These are phyloP conservation scores for Mortierella sp. DNA, from an alignment of 371 early-diverging fungal genomes.

Conservation along the genomic window DNA sequence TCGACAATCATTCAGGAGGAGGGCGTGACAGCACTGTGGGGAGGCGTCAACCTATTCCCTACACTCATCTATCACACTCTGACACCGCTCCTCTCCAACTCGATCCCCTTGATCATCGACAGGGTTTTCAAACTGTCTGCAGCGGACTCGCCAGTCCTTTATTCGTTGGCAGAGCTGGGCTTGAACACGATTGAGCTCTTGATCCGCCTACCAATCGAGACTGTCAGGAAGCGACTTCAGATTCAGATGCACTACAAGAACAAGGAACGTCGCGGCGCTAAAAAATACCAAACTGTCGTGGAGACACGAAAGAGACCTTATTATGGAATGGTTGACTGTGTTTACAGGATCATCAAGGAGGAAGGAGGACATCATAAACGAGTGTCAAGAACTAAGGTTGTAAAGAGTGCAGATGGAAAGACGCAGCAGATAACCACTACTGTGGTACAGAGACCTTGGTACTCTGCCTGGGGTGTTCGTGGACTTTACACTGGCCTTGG, in stretches of 20 bases:
- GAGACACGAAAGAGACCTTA: slow-evolving; percentile 83
- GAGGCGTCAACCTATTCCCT: slow-evolving; percentile 77
- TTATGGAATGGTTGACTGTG: slow-evolving; percentile 82
- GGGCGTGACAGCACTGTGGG: slow-evolving; percentile 82
- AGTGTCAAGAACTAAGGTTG: slow-evolving; percentile 22
- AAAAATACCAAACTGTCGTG: slow-evolving; percentile 80
- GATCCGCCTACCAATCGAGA: slow-evolving; percentile 90
- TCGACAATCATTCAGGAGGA: slow-evolving; percentile 81
- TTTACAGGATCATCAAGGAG: slow-evolving; percentile 86
- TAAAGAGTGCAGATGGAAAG: slow-evolving; percentile 28
- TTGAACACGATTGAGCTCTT: slow-evolving; percentile 76
- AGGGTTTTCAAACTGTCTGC: slow-evolving; percentile 75
- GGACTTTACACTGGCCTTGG: slow-evolving; percentile 87
- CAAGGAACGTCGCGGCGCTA: slow-evolving; percentile 36
- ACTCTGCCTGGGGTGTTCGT: slow-evolving; percentile 77
- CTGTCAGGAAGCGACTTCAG: slow-evolving; percentile 86
- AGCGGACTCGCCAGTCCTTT: slow-evolving; percentile 75
- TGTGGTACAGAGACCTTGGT: slow-evolving; percentile 49
- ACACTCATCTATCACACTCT: slow-evolving; percentile 84
- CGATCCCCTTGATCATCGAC: slow-evolving; percentile 79
- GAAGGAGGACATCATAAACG: slow-evolving; percentile 74
- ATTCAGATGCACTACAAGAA: slow-evolving; percentile 76
- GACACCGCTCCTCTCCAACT: slow-evolving; percentile 79
- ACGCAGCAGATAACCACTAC: slow-evolving; percentile 19
- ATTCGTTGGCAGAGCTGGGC: slow-evolving; percentile 75